Conservation (phyloP, 257 asterid genomes). For the Solanum pinnatisectum region DNA sequence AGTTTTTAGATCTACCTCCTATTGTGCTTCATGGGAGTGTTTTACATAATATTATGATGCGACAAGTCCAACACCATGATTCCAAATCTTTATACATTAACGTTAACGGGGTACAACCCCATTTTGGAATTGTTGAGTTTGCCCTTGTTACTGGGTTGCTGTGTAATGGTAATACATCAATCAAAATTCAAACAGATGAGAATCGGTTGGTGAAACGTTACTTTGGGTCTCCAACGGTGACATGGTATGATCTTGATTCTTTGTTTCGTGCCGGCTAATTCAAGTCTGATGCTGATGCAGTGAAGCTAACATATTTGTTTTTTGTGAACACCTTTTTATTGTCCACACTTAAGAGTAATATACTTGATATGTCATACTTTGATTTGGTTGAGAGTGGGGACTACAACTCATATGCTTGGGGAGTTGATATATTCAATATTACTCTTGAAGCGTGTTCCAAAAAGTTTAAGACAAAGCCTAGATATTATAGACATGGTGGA, state of each 20-base stretch:
- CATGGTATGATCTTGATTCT: neutral
- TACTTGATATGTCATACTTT: neutral
- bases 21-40: neutral
- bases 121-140: neutral
- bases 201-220: neutral
- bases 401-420: neutral
- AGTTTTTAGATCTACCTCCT: neutral
- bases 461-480: neutral
- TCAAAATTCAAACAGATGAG: neutral
- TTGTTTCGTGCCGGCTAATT: no score
- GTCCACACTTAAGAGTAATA: neutral
- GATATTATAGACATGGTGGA: neutral
- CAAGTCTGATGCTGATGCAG: neutral
- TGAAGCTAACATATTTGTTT: no score
- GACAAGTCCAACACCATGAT: neutral
- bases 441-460: neutral
- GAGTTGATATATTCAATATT: no score
- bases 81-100: no score
- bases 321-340: no score
- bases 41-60: no score
- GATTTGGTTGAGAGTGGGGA: neutral
- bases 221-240: neutral
- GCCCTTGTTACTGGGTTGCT: neutral
- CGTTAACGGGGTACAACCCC: neutral
- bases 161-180: neutral